Evolutionary conservation across 768 basidiomycete species (phyloP).

Genomic region (Boletus insuetus): DNA sequence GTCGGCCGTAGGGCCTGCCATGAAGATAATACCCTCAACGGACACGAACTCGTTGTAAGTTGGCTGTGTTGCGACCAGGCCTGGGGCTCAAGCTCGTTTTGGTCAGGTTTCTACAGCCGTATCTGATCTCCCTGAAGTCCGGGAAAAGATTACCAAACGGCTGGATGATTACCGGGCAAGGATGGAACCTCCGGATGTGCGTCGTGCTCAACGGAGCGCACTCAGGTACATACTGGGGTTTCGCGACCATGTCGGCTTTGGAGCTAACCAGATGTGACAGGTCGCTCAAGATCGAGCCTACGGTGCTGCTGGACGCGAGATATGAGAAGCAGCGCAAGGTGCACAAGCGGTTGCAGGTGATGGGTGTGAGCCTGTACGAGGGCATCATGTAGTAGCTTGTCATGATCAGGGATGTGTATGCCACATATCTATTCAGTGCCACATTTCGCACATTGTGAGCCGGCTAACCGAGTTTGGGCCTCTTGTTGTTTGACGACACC

Average conservation of each 20-base stretch:
- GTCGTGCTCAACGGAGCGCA: slow-evolving; percentile 24
- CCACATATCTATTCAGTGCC: slow-evolving; percentile 3
- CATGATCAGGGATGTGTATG: no score
- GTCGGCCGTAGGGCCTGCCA: slow-evolving; percentile 43
- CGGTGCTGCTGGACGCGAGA: slow-evolving; percentile 21
- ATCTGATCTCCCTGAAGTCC: slow-evolving; percentile 35
- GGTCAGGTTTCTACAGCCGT: slow-evolving; percentile 27
- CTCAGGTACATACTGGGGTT: slow-evolving; percentile 13
- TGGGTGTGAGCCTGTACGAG: slow-evolving; percentile 18
- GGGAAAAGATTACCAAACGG: slow-evolving; percentile 28
- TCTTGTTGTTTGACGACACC: slow-evolving; percentile 18
- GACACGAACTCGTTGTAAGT: slow-evolving; percentile 42
- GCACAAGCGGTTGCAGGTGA: slow-evolving; percentile 5
- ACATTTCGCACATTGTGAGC: slow-evolving; percentile 26
- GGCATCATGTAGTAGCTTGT: slow-evolving; percentile 6
- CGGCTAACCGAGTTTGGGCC: slow-evolving; percentile 18
- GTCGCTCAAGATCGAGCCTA: slow-evolving; percentile 25
- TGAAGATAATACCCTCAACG: slow-evolving; percentile 39
- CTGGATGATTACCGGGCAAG: slow-evolving; percentile 23
- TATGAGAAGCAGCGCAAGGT: background rate
- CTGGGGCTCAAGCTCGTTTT: background rate
- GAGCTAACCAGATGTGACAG: slow-evolving; percentile 16
- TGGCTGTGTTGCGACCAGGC: background rate
- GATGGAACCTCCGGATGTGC: slow-evolving; percentile 13
- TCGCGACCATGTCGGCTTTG: background rate